A percentile compares a stretch with the other conserved stretches of the same genome.
These are phyloP conservation scores for Rhizomucor pusillus DNA, from an alignment of 371 early-diverging fungal species.

Conservation along the genomic window DNA sequence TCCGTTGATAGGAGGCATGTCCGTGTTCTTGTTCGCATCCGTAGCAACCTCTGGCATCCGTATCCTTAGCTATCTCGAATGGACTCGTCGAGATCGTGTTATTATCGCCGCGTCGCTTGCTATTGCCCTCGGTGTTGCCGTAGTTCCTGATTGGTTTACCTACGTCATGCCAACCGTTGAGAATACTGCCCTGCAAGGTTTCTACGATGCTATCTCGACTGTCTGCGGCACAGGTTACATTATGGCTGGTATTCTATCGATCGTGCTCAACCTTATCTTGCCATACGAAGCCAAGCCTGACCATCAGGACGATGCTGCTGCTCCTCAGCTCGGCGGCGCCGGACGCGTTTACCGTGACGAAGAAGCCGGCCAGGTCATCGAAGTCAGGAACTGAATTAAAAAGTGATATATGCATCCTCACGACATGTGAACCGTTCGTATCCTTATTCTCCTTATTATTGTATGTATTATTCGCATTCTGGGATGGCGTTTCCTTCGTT, in stretches of 20 bases:
- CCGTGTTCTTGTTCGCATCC: constrained; percentile 56
- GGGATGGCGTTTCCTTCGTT: constrained; percentile 3
- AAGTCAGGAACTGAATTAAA: too few relatives aligned
- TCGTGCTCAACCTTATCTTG: constrained; percentile 47
- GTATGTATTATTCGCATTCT: neutral
- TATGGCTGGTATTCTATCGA: constrained; percentile 51
- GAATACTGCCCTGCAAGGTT: constrained; percentile 43
- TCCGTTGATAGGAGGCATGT: constrained; percentile 58
- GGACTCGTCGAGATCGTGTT: constrained; percentile 65
- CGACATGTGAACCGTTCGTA: too few relatives aligned
- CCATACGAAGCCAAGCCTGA: constrained; percentile 20
- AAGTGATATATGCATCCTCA: too few relatives aligned
- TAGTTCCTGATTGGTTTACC: constrained; percentile 55
- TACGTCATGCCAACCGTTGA: constrained; percentile 44
- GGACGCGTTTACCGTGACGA: constrained; percentile 13
- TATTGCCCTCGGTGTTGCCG: constrained; percentile 50
- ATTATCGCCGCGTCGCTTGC: constrained; percentile 48
- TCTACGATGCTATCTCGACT: constrained; percentile 50
- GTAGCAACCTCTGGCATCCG: constrained; percentile 60
- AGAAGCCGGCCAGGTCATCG: constrained; percentile 5
- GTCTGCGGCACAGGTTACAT: constrained; percentile 55
- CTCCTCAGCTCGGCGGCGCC: constrained; percentile 4
- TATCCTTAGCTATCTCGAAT: constrained; percentile 52
- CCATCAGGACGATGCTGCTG: neutral
- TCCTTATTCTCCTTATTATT: neutral